Evolutionary conservation across 2,329 filamentous ascomycete species (phyloP).

Genomic region (Pestalotiopsis fici): DNA sequence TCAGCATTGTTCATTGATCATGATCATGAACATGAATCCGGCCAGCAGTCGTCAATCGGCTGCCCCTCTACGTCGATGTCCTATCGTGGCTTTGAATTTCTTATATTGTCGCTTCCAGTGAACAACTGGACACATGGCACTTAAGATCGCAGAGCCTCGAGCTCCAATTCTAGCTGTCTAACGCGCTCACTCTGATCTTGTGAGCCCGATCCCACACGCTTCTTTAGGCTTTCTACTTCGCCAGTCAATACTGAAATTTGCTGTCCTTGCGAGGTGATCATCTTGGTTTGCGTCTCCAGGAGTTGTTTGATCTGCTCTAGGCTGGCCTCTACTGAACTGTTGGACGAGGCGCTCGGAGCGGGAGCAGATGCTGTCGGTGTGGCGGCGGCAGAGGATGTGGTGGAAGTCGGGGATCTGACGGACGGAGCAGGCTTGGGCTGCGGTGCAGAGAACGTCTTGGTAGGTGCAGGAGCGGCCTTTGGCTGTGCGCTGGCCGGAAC

Average conservation of each 20-base stretch:
- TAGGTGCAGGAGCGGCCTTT: constrained; percentile 24
- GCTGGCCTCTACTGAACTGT: constrained; percentile 59
- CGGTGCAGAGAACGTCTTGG: constrained; percentile 37
- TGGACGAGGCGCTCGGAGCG: constrained; percentile 33
- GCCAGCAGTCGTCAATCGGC: neutral
- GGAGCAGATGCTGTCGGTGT: constrained; percentile 32
- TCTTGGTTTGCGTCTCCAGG: constrained; percentile 74
- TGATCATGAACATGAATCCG: neutral
- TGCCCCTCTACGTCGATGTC: neutral
- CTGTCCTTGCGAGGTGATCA: constrained; percentile 75
- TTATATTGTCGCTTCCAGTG: neutral
- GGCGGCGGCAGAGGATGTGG: constrained; percentile 27
- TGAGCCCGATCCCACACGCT: constrained; percentile 62
- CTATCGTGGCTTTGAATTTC: neutral
- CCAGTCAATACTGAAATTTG: constrained; percentile 70
- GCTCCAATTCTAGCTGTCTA: constrained; percentile 66
- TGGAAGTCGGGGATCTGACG: constrained; percentile 39
- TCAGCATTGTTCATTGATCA: neutral
- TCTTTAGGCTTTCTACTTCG: constrained; percentile 82
- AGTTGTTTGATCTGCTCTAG: constrained; percentile 77
- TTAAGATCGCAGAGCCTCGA: constrained; percentile 64
- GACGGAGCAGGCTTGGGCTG: constrained; percentile 45
- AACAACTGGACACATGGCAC: neutral
- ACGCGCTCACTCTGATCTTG: constrained; percentile 70
- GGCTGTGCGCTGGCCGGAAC: constrained; percentile 26